Conservation (phyloP, 2,329 filamentous ascomycete genomes). For the Beauveria bassiana region DNA sequence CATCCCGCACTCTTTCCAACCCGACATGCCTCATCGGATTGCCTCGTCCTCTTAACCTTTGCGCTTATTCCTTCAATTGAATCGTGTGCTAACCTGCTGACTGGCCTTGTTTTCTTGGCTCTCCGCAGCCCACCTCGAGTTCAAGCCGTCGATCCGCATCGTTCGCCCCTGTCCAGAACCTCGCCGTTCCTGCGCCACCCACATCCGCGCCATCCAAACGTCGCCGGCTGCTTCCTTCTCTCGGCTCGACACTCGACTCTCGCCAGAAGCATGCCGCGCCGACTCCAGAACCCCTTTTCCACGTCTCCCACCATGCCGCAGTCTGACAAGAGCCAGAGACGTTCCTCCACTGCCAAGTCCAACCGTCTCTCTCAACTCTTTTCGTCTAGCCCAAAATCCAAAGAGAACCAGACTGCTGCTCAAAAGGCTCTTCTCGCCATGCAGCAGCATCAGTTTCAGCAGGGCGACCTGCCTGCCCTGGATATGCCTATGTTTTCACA, state of each 20-base stretch:
- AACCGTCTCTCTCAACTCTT: conserved; percentile 79
- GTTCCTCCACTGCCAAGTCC: conserved; percentile 57
- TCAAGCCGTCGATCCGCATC: background rate
- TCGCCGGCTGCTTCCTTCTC: conserved; percentile 5
- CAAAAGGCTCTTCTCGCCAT: conserved; percentile 62
- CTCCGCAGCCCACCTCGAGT: background rate
- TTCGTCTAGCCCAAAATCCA: conserved; percentile 69
- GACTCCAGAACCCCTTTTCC: conserved; percentile 49
- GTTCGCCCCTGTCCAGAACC: background rate
- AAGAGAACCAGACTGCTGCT: conserved; percentile 51
- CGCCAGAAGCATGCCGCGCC: conserved; percentile 47
- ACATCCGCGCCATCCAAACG: background rate
- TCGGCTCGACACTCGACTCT: background rate
- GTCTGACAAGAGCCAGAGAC: conserved; percentile 46
- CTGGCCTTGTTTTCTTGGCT: background rate
- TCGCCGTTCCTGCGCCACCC: background rate
- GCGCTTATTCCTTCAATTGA: background rate
- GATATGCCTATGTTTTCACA: background rate
- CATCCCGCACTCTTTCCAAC: background rate
- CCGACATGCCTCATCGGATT: background rate
- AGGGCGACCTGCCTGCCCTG: background rate
- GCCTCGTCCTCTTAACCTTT: background rate
- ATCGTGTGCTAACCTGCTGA: background rate
- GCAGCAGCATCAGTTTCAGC: conserved; percentile 38
- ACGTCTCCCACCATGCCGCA: conserved; percentile 40